phyloP scores from a whole-genome alignment of 306 rosid genomes.

The Citrullus mucosospermus region DNA sequence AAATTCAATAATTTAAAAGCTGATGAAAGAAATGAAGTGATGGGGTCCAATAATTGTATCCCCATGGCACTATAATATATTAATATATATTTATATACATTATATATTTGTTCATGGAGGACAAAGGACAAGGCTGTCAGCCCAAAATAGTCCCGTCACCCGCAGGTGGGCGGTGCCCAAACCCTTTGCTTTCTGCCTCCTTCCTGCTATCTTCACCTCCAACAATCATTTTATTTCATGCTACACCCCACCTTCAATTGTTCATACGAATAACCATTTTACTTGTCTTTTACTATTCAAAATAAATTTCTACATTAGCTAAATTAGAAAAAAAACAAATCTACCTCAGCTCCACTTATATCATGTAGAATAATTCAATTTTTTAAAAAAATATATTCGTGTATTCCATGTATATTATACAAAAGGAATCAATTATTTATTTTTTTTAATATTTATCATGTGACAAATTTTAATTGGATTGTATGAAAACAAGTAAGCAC shows the following conservation, averaged over 20 bases:
- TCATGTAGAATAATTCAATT: too few relatives aligned
- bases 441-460: too few relatives aligned
- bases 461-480: too few relatives aligned
- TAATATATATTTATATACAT: neutral
- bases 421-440: too few relatives aligned
- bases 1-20: slow-evolving; percentile 23
- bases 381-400: too few relatives aligned
- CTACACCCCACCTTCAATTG: neutral
- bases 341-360: too few relatives aligned
- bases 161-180: neutral
- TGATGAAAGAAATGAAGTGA: neutral
- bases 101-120: neutral
- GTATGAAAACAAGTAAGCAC: too few relatives aligned
- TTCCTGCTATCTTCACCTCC: neutral
- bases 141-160: neutral
- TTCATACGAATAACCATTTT: too few relatives aligned
- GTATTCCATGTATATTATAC: too few relatives aligned
- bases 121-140: neutral
- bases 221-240: neutral
- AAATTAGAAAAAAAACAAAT: too few relatives aligned
- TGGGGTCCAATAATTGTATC: slow-evolving; percentile 33
- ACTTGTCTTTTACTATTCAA: too few relatives aligned
- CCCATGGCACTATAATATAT: neutral
- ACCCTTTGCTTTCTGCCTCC: neutral
- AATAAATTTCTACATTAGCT: too few relatives aligned